Percentiles rank a stretch among this genome's conserved stretches.
These are phyloP conservation scores for Sutorius australiensis DNA, from an alignment of 768 basidiomycete genomes.

Conservation along the genomic window DNA sequence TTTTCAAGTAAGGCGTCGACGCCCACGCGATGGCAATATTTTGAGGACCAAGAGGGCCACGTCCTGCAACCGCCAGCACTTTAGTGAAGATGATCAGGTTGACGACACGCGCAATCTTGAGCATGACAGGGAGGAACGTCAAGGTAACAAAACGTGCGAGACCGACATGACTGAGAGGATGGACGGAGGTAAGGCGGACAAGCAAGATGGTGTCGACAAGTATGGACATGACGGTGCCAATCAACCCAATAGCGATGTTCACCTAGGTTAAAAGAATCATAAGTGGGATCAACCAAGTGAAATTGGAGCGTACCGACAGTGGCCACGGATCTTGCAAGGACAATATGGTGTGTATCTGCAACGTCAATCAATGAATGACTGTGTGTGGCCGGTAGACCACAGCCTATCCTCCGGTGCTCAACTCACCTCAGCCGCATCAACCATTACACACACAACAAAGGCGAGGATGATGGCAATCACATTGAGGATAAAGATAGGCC, in stretches of 20 bases:
- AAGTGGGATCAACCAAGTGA: background rate
- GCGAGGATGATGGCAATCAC: slow-evolving; percentile 20
- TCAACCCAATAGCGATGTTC: slow-evolving; percentile 28
- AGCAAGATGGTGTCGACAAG: slow-evolving; percentile 29
- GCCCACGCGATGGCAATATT: slow-evolving; percentile 18
- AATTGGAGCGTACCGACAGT: slow-evolving; percentile 8
- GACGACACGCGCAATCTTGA: slow-evolving; percentile 28
- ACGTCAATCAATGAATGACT: background rate
- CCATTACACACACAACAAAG: slow-evolving; percentile 18
- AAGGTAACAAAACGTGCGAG: slow-evolving; percentile 15
- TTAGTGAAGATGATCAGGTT: slow-evolving; percentile 30
- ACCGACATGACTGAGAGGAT: slow-evolving; percentile 20
- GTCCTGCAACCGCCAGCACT: slow-evolving; percentile 18
- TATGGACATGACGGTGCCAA: slow-evolving; percentile 29
- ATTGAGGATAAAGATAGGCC: slow-evolving; percentile 31
- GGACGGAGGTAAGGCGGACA: slow-evolving; percentile 26
- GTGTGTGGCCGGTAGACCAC: background rate
- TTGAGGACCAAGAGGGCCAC: slow-evolving; percentile 16
- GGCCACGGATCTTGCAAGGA: slow-evolving; percentile 22
- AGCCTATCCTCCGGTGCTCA: background rate
- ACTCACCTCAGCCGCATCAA: slow-evolving; percentile 22
- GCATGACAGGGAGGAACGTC: slow-evolving; percentile 22
- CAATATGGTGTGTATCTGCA: slow-evolving; percentile 29
- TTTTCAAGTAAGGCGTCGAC: slow-evolving; percentile 28
- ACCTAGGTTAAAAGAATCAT: slow-evolving; percentile 3